Conservation (phyloP, 202 grass and related monocot species). For the Musa balbisiana region DNA sequence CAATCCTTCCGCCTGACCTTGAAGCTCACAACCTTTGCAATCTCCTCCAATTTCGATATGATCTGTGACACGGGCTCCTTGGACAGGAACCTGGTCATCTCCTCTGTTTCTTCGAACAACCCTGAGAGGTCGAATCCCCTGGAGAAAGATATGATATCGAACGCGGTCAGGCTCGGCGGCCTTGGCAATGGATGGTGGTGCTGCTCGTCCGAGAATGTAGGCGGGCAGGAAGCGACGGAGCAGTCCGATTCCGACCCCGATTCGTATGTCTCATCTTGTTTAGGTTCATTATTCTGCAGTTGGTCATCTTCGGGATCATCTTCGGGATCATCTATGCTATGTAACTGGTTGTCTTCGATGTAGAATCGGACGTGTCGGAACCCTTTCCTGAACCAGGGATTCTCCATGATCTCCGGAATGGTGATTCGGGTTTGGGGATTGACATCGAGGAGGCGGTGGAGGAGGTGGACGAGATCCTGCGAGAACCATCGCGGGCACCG, state of each 20-base stretch:
- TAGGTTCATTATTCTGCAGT: slow-evolving; percentile 17
- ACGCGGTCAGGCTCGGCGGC: slow-evolving; percentile 27
- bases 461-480: background rate
- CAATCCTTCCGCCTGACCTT: slow-evolving; percentile 8
- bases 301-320: slow-evolving; percentile 31
- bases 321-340: slow-evolving; percentile 39
- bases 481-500: slow-evolving; percentile 12
- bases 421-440: slow-evolving; percentile 8
- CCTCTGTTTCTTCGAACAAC: slow-evolving; percentile 11
- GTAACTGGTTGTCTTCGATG: slow-evolving; percentile 69
- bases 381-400: slow-evolving; percentile 6
- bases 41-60: slow-evolving; percentile 18
- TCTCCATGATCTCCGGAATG: slow-evolving; percentile 13
- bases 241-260: slow-evolving; percentile 82
- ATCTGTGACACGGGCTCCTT: background rate
- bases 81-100: slow-evolving; percentile 8
- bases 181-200: slow-evolving; percentile 9
- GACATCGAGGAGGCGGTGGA: slow-evolving; percentile 4
- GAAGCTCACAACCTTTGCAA: slow-evolving; percentile 1
- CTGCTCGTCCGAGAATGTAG: slow-evolving; percentile 45
- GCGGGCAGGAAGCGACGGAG: slow-evolving; percentile 64
- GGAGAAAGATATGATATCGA: slow-evolving; percentile 19
- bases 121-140: slow-evolving; percentile 11
- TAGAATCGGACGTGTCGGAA: slow-evolving; percentile 40
- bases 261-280: slow-evolving; percentile 35